These are phyloP conservation scores for Camellia granthamiana DNA, from an alignment of 148 eudicot genomes.

Conservation along the genomic window DNA sequence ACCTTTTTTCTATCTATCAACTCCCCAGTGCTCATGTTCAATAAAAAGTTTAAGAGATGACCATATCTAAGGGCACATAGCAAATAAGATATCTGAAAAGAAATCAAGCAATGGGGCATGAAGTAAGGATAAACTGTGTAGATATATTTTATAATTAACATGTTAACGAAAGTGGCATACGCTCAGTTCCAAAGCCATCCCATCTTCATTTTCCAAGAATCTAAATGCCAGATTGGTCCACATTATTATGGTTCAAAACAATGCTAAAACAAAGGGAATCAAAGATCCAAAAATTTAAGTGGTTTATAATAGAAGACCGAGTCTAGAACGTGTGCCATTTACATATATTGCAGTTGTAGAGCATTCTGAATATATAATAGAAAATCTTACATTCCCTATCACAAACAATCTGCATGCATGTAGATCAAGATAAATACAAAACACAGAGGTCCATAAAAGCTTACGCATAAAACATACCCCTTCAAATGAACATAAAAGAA, in stretches of 20 bases:
- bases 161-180: too few relatives aligned
- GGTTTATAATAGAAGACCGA: too few relatives aligned
- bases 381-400: too few relatives aligned
- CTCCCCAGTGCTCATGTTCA: constrained; percentile 29
- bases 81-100: constrained; percentile 72
- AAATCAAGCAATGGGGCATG: not conserved
- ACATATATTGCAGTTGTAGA: not conserved
- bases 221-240: too few relatives aligned
- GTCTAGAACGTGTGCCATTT: not conserved
- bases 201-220: too few relatives aligned
- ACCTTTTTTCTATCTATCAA: too few relatives aligned
- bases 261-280: too few relatives aligned
- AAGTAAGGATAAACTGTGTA: not conserved
- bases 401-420: not conserved
- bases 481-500: constrained; percentile 13
- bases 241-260: too few relatives aligned
- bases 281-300: too few relatives aligned
- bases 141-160: too few relatives aligned
- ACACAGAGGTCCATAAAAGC: constrained; percentile 2
- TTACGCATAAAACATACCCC: constrained; percentile 43
- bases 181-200: too few relatives aligned
- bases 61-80: constrained; percentile 29
- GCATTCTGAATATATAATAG: too few relatives aligned
- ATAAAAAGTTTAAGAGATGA: constrained; percentile 75
- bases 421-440: not conserved